phyloP scores from a whole-genome alignment of 352 stramenopile genomes.

The Sclerospora graminicola region DNA sequence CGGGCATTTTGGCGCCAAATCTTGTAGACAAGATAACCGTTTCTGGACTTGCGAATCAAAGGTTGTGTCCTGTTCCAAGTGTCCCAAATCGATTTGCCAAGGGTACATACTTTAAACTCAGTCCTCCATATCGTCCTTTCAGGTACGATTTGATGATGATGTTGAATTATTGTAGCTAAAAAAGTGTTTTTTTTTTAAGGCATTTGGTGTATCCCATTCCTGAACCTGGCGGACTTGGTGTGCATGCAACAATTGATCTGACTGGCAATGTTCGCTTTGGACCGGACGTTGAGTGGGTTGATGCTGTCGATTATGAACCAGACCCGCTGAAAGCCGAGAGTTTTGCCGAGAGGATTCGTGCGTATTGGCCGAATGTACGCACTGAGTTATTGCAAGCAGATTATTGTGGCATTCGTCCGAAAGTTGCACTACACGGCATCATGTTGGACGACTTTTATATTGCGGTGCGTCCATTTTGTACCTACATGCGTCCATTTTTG shows the following conservation, averaged over 20 bases:
- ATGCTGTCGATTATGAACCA: constrained; percentile 79
- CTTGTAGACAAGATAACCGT: constrained; percentile 26
- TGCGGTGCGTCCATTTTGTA: constrained; percentile 22
- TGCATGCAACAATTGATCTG: constrained; percentile 94
- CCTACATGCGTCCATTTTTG: background rate
- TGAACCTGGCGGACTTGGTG: constrained; percentile 89
- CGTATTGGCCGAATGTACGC: constrained; percentile 89
- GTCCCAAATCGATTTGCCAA: constrained; percentile 85
- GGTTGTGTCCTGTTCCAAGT: constrained; percentile 6
- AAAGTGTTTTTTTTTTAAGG: constrained; percentile 12
- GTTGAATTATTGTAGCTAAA: background rate
- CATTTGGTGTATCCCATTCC: constrained; percentile 95
- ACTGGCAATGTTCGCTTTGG: constrained; percentile 91
- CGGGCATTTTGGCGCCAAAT: constrained; percentile 71
- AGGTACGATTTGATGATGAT: constrained; percentile 23
- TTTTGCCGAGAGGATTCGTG: constrained; percentile 66
- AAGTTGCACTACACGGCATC: constrained; percentile 67
- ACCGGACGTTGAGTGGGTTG: constrained; percentile 94
- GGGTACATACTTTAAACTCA: constrained; percentile 93
- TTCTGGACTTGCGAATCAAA: background rate
- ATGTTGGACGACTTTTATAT: constrained; percentile 89
- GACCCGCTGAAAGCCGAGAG: constrained; percentile 39
- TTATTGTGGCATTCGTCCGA: constrained; percentile 94
- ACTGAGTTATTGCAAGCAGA: constrained; percentile 81
- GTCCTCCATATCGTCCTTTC: constrained; percentile 38